These are phyloP conservation scores for Schizothecium vesticola DNA, from an alignment of 495 filamentous ascomycete species.

Conservation along the genomic window DNA sequence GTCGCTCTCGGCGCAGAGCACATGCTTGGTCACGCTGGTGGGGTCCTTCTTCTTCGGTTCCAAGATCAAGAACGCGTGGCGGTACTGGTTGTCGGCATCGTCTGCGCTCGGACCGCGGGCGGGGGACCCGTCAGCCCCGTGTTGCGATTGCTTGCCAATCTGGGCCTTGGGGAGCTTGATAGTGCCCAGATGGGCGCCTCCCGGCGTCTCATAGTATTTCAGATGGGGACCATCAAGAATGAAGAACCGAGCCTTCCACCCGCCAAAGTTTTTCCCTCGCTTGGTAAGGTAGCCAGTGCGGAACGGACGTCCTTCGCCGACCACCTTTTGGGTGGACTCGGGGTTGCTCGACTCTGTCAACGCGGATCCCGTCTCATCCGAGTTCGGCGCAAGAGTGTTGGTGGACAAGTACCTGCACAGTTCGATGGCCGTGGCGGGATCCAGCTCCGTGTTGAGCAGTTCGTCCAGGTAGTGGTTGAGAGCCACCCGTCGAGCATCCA, in stretches of 20 bases:
- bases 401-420: conserved; percentile 85
- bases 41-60: conserved; percentile 97
- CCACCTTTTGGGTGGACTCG: conserved; percentile 39
- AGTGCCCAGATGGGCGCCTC: conserved; percentile 82
- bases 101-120: conserved; percentile 59
- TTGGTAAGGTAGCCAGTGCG: conserved; percentile 95
- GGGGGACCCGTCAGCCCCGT: conserved; percentile 56
- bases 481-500: conserved; percentile 78
- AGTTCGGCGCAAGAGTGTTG: conserved; percentile 72
- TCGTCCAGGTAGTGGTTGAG: conserved; percentile 81
- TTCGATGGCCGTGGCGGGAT: conserved; percentile 69
- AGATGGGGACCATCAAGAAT: conserved; percentile 83
- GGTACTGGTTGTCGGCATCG: conserved; percentile 82
- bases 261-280: conserved; percentile 94
- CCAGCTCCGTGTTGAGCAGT: conserved; percentile 74
- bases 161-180: conserved; percentile 88
- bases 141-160: conserved; percentile 82
- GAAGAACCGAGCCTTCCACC: conserved; percentile 98
- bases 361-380: conserved; percentile 56
- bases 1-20: conserved; percentile 93
- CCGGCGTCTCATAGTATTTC: conserved; percentile 85
- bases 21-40: conserved; percentile 82
- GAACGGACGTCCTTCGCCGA: conserved; percentile 59
- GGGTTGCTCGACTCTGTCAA: conserved; percentile 32
- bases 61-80: conserved; percentile 90